A percentile compares a stretch with the other conserved stretches of the same genome.
phyloP scores from a whole-genome alignment of 345 rosid genomes.

The Streptanthus diversifolius region DNA sequence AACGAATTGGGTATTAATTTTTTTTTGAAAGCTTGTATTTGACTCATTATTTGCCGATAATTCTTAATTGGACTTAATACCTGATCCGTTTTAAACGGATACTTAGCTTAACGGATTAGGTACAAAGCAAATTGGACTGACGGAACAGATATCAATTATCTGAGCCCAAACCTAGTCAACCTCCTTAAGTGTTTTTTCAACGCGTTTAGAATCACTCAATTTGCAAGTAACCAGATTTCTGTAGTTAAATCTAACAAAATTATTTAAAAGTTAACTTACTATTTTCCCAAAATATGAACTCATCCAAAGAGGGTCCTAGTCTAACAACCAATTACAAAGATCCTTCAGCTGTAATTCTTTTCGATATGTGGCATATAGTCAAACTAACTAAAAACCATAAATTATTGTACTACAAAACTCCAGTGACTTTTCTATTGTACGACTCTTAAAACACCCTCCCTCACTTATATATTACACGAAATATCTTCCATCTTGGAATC shows the following conservation, averaged over 20 bases:
- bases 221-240: neutral
- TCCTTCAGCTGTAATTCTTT: conserved; percentile 5
- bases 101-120: no score
- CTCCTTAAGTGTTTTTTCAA: no score
- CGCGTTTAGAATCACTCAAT: no score
- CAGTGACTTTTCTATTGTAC: conserved; percentile 11
- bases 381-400: neutral
- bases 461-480: neutral
- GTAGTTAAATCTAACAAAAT: neutral
- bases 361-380: neutral
- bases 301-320: neutral
- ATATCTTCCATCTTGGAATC: conserved; percentile 8
- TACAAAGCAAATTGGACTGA: no score
- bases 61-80: no score
- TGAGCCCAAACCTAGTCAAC: no score
- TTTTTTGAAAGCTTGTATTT: no score
- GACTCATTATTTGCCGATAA: no score
- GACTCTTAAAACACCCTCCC: conserved; percentile 8
- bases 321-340: neutral
- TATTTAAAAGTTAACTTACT: neutral
- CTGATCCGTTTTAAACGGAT: no score
- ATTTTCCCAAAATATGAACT: neutral
- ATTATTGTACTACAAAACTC: conserved; percentile 18
- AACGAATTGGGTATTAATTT: no score
- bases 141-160: no score